phyloP scores from a whole-genome alignment of 495 filamentous ascomycete species.

The Aspergillus campestris region DNA sequence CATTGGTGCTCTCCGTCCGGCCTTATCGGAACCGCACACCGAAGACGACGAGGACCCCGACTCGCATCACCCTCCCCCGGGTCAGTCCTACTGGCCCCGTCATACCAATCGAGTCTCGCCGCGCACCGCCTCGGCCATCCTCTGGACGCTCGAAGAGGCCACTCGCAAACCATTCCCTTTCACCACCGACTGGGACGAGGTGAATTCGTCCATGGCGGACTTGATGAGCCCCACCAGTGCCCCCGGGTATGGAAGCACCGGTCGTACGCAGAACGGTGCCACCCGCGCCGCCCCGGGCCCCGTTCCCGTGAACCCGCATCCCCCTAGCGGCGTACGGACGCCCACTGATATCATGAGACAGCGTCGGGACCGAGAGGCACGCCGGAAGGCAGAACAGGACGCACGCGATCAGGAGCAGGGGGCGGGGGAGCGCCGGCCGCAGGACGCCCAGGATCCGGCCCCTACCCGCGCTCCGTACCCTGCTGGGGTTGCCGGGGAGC shows the following conservation, averaged over 20 bases:
- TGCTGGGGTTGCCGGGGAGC: constrained; percentile 53
- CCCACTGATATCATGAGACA: constrained; percentile 73
- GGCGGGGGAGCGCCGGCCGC: constrained; percentile 43
- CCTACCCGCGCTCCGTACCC: constrained; percentile 20
- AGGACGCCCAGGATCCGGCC: constrained; percentile 33
- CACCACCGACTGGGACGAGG: constrained; percentile 75
- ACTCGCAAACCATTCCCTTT: constrained; percentile 76
- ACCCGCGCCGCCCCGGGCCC: constrained; percentile 39
- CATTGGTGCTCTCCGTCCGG: constrained; percentile 24
- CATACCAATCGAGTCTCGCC: constrained; percentile 51
- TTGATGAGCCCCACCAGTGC: constrained; percentile 49
- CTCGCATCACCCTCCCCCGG: constrained; percentile 24
- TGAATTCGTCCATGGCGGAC: constrained; percentile 93
- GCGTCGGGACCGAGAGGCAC: constrained; percentile 57
- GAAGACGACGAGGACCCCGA: constrained; percentile 31
- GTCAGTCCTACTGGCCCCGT: constrained; percentile 43
- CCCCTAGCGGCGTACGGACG: constrained; percentile 39
- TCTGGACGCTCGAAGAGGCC: constrained; percentile 86
- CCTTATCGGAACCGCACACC: constrained; percentile 31
- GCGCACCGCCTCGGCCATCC: constrained; percentile 68
- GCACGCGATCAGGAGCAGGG: constrained; percentile 41
- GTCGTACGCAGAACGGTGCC: constrained; percentile 42
- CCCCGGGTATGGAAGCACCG: constrained; percentile 29
- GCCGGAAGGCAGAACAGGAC: constrained; percentile 52
- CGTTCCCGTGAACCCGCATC: constrained; percentile 36